Evolutionary conservation across 2,329 filamentous ascomycete species (phyloP).

Genomic region (Fusarium vanettenii): DNA sequence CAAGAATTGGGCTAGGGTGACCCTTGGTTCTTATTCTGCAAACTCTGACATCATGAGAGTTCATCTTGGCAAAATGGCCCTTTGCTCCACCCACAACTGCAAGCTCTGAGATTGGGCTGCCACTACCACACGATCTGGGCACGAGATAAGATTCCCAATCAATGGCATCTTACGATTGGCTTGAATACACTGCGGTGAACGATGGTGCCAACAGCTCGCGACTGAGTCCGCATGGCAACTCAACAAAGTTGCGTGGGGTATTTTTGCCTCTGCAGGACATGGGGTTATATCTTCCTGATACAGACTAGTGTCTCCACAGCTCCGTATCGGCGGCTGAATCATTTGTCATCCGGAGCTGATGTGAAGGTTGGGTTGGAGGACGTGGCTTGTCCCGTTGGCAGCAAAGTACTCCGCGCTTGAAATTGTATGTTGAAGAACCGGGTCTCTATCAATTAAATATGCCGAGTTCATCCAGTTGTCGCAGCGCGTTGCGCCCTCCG

Average conservation of each 20-base stretch:
- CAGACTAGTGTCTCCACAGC: neutral
- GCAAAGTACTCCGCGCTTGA: neutral
- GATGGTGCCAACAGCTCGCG: neutral
- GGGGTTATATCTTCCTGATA: conserved; percentile 4
- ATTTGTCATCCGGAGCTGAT: neutral
- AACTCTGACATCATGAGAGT: neutral
- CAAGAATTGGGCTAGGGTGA: neutral
- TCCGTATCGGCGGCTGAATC: neutral
- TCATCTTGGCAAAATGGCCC: neutral
- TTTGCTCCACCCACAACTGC: neutral
- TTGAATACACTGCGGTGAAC: neutral
- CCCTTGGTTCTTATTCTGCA: neutral
- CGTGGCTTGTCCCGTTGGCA: neutral
- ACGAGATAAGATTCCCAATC: neutral
- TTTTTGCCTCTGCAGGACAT: neutral
- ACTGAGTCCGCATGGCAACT: neutral
- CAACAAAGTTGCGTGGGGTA: neutral
- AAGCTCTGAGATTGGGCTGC: neutral
- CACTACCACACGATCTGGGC: neutral
- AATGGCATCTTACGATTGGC: neutral
- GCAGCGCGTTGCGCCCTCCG: neutral
- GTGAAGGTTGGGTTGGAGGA: neutral
- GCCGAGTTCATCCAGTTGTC: neutral
- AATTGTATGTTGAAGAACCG: neutral
- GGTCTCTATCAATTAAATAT: neutral